phyloP scores from a whole-genome alignment of 1,284 basidiomycete species.

The Amylostereum areolatum region DNA sequence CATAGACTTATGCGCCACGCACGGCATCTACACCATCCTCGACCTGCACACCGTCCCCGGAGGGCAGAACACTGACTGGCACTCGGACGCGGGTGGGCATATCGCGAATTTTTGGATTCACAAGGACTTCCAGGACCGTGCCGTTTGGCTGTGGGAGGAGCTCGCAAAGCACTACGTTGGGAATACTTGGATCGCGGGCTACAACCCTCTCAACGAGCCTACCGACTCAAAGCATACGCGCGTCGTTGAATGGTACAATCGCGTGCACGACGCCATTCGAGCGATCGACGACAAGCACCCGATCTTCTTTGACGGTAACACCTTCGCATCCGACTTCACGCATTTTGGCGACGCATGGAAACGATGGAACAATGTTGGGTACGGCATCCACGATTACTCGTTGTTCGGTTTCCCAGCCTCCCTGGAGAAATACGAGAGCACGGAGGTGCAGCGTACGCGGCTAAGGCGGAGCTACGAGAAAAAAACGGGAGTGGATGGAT shows the following conservation, averaged over 20 bases:
- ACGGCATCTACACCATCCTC: slow-evolving; percentile 55
- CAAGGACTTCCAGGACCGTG: slow-evolving; percentile 72
- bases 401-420: slow-evolving; percentile 66
- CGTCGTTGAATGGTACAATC: slow-evolving; percentile 58
- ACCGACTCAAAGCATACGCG: slow-evolving; percentile 50
- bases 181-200: slow-evolving; percentile 65
- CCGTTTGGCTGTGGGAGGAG: slow-evolving; percentile 64
- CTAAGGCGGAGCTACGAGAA: slow-evolving; percentile 53
- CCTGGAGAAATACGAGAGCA: slow-evolving; percentile 45
- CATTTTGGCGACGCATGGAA: slow-evolving; percentile 54
- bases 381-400: slow-evolving; percentile 74
- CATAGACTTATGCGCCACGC: slow-evolving; percentile 50
- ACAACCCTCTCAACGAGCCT: slow-evolving; percentile 76
- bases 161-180: slow-evolving; percentile 61
- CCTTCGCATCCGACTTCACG: slow-evolving; percentile 70
- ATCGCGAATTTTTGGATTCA: slow-evolving; percentile 65
- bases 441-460: slow-evolving; percentile 44
- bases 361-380: slow-evolving; percentile 61
- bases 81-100: slow-evolving; percentile 46
- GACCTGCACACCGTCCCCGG: slow-evolving; percentile 60
- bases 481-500: slow-evolving; percentile 69
- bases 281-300: slow-evolving; percentile 61
- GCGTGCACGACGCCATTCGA: slow-evolving; percentile 58
- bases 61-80: slow-evolving; percentile 55
- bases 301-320: slow-evolving; percentile 67